Evolutionary conservation across 2,329 filamentous ascomycete genomes (phyloP), one percentile per base, ranked within the genome.

Genomic region (Verticillium klebahnii): DNA sequence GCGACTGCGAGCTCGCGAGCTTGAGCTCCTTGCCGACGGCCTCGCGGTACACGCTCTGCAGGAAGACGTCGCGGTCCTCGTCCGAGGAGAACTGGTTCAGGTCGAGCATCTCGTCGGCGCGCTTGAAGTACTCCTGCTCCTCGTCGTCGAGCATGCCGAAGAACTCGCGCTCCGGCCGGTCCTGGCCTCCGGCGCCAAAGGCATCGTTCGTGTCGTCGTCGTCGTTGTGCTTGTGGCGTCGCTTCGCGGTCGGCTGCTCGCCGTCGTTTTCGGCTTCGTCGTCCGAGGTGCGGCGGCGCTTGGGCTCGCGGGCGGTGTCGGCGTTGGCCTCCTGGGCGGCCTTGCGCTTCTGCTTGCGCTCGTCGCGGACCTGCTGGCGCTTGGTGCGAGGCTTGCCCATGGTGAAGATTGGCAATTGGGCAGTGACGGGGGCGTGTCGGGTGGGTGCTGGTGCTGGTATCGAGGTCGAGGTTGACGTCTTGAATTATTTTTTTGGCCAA

Each of bases 61-160:
- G 76, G 70, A 92, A 93, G 57, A 89, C 70, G 60, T 81, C 79
- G 62, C 88, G 84, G 67, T 93, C 90, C 67, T 97, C 92, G 59
- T 86, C 74, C 45, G 88, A 87, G 50, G 85, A 86, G 73, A 98
- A 98, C 73, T 94, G 87, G 77, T 98, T 95, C 67, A 92, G 77
- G 74, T 97, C 93, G 63, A 99, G 87, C 77, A 96, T 83, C 73
- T 96, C 90, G 78, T 96, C 93, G 60, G 93, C 93, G 57, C 88
- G 87, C 67, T 91, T 89, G 76, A 98, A 99, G 75, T 97, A 97
- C 75, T 97, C 93, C 72, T 97, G 92, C 79, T 99, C 95, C 67
- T 96, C 87, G 60, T 96, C 89, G 69, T 92, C 90, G 31, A 99
- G 88, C 81, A 97, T 89, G 66, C 95, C 95, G 70, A 96, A 98